Percentiles rank a stretch among this genome's conserved stretches.
phyloP scores from a whole-genome alignment of 1,139 yeast species.

The Hyphopichia pseudoburtonii region DNA sequence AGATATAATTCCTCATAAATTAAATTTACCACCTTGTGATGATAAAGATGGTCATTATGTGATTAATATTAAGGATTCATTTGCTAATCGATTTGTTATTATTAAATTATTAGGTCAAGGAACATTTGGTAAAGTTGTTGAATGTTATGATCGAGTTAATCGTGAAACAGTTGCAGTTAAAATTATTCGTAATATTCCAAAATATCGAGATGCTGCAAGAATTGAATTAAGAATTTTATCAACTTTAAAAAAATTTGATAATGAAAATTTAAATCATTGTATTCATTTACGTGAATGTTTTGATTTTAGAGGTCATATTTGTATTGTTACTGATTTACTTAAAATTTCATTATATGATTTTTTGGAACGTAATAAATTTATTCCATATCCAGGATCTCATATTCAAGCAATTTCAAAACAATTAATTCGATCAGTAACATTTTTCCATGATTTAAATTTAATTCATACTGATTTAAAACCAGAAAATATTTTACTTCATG shows the following conservation, averaged over 20 bases:
- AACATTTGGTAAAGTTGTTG: conserved; percentile 93
- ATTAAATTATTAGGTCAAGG: conserved; percentile 87
- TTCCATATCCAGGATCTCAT: conserved; percentile 78
- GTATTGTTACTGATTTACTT: conserved; percentile 85
- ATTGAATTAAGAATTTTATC: conserved; percentile 78
- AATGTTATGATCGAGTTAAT: conserved; percentile 59
- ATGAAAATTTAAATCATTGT: conserved; percentile 64
- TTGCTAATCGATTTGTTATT: conserved; percentile 69
- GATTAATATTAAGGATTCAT: conserved; percentile 55
- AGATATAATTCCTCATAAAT: conserved; percentile 39
- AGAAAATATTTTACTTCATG: conserved; percentile 81
- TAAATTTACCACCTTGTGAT: conserved; percentile 50
- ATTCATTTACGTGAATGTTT: conserved; percentile 86
- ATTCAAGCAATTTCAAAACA: conserved; percentile 89
- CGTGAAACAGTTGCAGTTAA: conserved; percentile 82
- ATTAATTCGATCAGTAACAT: conserved; percentile 80
- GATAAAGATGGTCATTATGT: conserved; percentile 87
- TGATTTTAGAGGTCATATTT: conserved; percentile 91
- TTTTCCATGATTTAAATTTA: conserved; percentile 81
- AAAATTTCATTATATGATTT: conserved; percentile 89
- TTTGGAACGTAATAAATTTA: conserved; percentile 70
- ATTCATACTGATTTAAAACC: conserved; percentile 97
- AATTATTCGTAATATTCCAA: conserved; percentile 77
- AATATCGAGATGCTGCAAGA: conserved; percentile 82
- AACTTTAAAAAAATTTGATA: conserved; percentile 75